Evolutionary conservation across 768 basidiomycete species (phyloP).

Genomic region (Aureoboletus auriporus): DNA sequence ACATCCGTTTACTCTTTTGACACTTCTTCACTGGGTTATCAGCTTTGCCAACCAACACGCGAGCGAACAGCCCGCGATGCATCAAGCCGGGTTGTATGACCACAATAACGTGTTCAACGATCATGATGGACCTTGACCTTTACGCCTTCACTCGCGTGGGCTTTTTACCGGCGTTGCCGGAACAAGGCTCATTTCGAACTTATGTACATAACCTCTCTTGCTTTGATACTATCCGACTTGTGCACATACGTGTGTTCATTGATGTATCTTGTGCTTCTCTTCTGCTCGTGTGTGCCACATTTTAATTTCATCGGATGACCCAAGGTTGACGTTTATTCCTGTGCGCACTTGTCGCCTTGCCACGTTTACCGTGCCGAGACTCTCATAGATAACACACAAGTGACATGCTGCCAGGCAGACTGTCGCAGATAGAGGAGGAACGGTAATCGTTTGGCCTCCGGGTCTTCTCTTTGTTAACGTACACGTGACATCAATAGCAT

Average conservation of each 20-base stretch:
- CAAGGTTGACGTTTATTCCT: slow-evolving; percentile 7
- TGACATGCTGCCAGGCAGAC: slow-evolving; percentile 1
- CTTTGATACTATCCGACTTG: neutral
- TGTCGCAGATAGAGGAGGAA: slow-evolving; percentile 6
- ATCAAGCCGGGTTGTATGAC: slow-evolving; percentile 5
- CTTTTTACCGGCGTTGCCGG: slow-evolving; percentile 1
- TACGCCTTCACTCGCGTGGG: neutral
- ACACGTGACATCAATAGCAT: slow-evolving; percentile 9
- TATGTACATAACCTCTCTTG: slow-evolving; percentile 5
- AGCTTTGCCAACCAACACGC: slow-evolving; percentile 7
- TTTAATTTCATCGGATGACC: slow-evolving; percentile 11
- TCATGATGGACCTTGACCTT: slow-evolving; percentile 7
- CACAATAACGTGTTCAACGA: slow-evolving; percentile 5
- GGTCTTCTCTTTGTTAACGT: slow-evolving; percentile 9
- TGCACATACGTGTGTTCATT: slow-evolving; percentile 6
- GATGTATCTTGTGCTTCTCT: slow-evolving; percentile 7
- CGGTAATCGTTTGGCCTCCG: slow-evolving; percentile 8
- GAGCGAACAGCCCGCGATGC: slow-evolving; percentile 9
- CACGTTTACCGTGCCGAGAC: slow-evolving; percentile 1
- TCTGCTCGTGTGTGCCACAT: slow-evolving; percentile 23
- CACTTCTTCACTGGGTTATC: neutral
- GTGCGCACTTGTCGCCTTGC: slow-evolving; percentile 8
- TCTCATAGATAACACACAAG: neutral
- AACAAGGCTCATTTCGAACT: neutral
- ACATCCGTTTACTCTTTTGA: neutral